phyloP scores from a whole-genome alignment of 1,284 basidiomycete species.

The Fomitopsis palustris region DNA sequence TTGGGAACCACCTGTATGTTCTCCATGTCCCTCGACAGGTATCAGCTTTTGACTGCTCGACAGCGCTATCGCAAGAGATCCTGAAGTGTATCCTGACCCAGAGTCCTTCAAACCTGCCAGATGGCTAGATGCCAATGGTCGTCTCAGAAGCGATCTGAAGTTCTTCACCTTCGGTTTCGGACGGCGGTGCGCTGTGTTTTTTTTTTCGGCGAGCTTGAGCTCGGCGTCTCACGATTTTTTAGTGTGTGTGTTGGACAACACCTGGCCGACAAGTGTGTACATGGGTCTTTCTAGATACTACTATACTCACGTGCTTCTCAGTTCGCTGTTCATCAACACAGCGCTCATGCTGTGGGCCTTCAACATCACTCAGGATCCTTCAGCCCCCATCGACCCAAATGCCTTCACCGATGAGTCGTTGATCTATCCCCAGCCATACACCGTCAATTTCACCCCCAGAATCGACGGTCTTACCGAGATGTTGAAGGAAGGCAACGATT shows the following conservation, averaged over 20 bases:
- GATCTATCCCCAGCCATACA: conserved; percentile 51
- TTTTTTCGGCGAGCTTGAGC: not conserved
- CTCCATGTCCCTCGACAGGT: not conserved
- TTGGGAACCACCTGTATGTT: conserved; percentile 54
- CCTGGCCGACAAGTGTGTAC: not conserved
- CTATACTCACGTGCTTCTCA: not conserved
- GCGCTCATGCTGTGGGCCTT: conserved; percentile 59
- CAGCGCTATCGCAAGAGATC: conserved; percentile 52
- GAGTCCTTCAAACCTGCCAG: conserved; percentile 54
- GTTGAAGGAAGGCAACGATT: not conserved
- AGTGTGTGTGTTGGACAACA: not conserved
- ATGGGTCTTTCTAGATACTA: not conserved
- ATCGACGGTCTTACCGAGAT: not conserved
- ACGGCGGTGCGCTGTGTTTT: conserved; percentile 35
- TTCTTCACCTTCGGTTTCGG: conserved; percentile 57
- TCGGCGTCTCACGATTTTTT: not conserved
- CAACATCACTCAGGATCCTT: conserved; percentile 40
- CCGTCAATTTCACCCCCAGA: conserved; percentile 35
- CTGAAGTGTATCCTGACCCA: conserved; percentile 51
- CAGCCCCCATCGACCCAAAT: conserved; percentile 47
- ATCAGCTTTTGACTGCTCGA: not conserved
- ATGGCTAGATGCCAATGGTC: conserved; percentile 48
- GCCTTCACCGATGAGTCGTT: conserved; percentile 56
- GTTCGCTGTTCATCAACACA: conserved; percentile 55
- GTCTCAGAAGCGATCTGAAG: conserved; percentile 44